Evolutionary conservation across 2,329 filamentous ascomycete genomes (phyloP), one percentile per base, ranked within the genome.

Genomic region (Niveomyces coronatus): DNA sequence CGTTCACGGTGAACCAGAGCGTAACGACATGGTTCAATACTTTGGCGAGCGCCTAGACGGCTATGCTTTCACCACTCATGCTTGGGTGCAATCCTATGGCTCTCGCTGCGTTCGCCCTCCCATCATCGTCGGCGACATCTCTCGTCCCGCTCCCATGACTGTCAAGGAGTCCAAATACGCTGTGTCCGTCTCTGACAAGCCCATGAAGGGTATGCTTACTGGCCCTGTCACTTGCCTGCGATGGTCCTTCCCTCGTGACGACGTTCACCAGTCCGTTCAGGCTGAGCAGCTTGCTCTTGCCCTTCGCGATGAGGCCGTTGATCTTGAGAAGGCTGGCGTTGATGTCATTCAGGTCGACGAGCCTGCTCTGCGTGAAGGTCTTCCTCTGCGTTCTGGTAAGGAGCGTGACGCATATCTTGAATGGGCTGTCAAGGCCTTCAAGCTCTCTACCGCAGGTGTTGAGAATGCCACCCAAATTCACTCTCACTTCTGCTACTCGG

Each of bases 21-120:
- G 91, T 65, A 98, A 98, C 72, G 91, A 98, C 80, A 98, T 98
- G 91, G 91, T 98, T 38, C 91, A 98, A 70, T 98, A 95, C 81
- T 98, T 98, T 55, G 91, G 91, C 67, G 91, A 98, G 79, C 84
- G 86, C 58, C 76, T 98, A 47, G 79, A 93, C 56, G 91, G 91
- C 58, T 98, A 96, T 65, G 83, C 87, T 62, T 98, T 98, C 79
- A 98, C 91, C 63, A 96, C 89, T 63, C 85, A 95, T 71, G 91
- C 85, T 53, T 98, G 91, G 91, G 91, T 98, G 41, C 87, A 98
- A 77, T 86, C 79, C 55, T 98, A 98, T 67, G 91, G 91, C 57
- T 98, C 91, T 52, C 91, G 91, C 58, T 98, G 91, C 66, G 91
- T 98, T 54, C 85, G 91, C 62, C 91, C 91, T 54, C 91, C 91